Evolutionary conservation across 352 stramenopile genomes (phyloP).

Genomic region (Pythium aristosporum): DNA sequence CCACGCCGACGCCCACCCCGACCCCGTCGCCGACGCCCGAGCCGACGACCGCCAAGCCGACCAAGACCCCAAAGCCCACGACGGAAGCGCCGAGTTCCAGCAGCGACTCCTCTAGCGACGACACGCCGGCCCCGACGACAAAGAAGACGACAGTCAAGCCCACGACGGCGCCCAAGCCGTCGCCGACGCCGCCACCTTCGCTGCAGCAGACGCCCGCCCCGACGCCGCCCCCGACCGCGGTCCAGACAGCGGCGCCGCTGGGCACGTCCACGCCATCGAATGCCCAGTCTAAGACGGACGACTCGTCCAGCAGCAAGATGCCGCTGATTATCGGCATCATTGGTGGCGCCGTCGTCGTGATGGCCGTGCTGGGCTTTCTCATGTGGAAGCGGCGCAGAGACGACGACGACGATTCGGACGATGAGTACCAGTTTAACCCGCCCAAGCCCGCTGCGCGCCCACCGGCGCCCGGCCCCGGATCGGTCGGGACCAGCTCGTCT

Average conservation of each 20-base stretch:
- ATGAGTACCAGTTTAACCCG: slow-evolving; percentile 34
- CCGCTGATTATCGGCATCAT: slow-evolving; percentile 56
- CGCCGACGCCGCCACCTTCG: slow-evolving; percentile 6
- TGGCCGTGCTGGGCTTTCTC: slow-evolving; percentile 56
- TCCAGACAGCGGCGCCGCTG: slow-evolving; percentile 10
- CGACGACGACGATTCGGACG: slow-evolving; percentile 64
- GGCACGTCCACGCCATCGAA: slow-evolving; percentile 31
- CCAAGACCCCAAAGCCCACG: slow-evolving; percentile 9
- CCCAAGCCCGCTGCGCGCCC: slow-evolving; percentile 18
- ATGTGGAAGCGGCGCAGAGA: slow-evolving; percentile 57
- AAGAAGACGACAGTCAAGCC: slow-evolving; percentile 28
- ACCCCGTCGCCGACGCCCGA: slow-evolving; percentile 9
- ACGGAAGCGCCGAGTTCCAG: neutral
- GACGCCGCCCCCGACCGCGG: slow-evolving; percentile 3
- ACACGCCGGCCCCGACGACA: slow-evolving; percentile 16
- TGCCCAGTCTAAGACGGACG: slow-evolving; percentile 27
- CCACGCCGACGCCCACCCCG: slow-evolving; percentile 9
- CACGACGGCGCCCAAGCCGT: slow-evolving; percentile 28
- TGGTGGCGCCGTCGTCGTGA: slow-evolving; percentile 34
- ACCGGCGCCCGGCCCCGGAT: neutral
- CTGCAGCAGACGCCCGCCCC: slow-evolving; percentile 8
- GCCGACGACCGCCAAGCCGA: slow-evolving; percentile 13
- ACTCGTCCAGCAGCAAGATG: slow-evolving; percentile 34
- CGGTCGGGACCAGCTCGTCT: slow-evolving; percentile 14
- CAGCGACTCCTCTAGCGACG: neutral